Percentiles rank a stretch among this genome's conserved stretches.
phyloP scores from a whole-genome alignment of 108 stramenopile species.

The Ochromonas danica region DNA sequence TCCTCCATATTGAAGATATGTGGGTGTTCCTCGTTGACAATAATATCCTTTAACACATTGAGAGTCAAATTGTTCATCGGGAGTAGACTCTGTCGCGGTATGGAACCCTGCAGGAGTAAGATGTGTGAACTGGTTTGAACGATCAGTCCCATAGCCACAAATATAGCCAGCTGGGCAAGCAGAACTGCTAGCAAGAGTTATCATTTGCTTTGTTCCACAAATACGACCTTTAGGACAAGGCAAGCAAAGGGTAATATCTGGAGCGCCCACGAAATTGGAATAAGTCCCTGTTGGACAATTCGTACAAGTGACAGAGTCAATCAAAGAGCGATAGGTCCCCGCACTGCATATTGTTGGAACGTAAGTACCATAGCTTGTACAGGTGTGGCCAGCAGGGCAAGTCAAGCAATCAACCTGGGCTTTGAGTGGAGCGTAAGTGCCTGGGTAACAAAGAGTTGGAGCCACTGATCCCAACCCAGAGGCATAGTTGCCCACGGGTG shows the following conservation, averaged over 20 bases:
- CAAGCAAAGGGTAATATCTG: slow-evolving; percentile 74
- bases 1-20: slow-evolving; percentile 52
- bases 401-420: slow-evolving; percentile 60
- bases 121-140: slow-evolving; percentile 62
- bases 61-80: slow-evolving; percentile 54
- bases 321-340: slow-evolving; percentile 70
- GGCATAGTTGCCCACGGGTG: slow-evolving; percentile 69
- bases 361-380: slow-evolving; percentile 74
- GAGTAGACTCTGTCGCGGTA: slow-evolving; percentile 58
- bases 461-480: slow-evolving; percentile 64
- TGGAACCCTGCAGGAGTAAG: slow-evolving; percentile 66
- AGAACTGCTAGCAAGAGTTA: slow-evolving; percentile 34
- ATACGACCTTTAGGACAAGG: slow-evolving; percentile 72
- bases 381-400: slow-evolving; percentile 74
- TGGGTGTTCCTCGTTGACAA: slow-evolving; percentile 65
- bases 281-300: slow-evolving; percentile 73
- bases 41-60: slow-evolving; percentile 62
- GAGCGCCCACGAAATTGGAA: slow-evolving; percentile 62
- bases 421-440: slow-evolving; percentile 71
- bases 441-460: slow-evolving; percentile 76
- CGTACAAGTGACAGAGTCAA: slow-evolving; percentile 71
- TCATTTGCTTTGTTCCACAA: slow-evolving; percentile 59
- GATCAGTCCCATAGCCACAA: slow-evolving; percentile 68
- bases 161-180: slow-evolving; percentile 67
- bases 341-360: slow-evolving; percentile 70